These are phyloP conservation scores for Hypsizygus ulmarius DNA, from an alignment of 1,284 basidiomycete genomes.

Conservation along the genomic window DNA sequence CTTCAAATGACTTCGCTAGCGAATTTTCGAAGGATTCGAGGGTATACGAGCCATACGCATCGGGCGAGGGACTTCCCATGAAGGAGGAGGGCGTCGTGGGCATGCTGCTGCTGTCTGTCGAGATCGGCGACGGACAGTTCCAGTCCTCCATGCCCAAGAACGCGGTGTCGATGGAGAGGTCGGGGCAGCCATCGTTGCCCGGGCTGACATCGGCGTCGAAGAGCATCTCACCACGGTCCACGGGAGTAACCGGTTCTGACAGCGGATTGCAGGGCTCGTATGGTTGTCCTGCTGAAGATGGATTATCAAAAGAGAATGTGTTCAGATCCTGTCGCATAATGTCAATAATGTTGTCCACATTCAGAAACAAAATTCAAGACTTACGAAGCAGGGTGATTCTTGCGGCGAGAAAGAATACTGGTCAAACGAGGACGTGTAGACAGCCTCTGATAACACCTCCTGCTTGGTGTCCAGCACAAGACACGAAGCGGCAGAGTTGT, in stretches of 20 bases:
- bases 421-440: slow-evolving; percentile 18
- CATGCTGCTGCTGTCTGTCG: slow-evolving; percentile 29
- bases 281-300: slow-evolving; percentile 18
- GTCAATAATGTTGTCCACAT: slow-evolving; percentile 18
- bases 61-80: slow-evolving; percentile 25
- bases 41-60: slow-evolving; percentile 20
- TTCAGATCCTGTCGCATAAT: slow-evolving; percentile 41
- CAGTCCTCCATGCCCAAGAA: slow-evolving; percentile 30
- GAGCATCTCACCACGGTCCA: slow-evolving; percentile 10
- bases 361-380: slow-evolving; percentile 2
- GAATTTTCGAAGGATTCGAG: slow-evolving; percentile 26
- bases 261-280: slow-evolving; percentile 27
- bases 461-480: slow-evolving; percentile 8
- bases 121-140: slow-evolving; percentile 32
- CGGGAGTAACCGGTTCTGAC: slow-evolving; percentile 15
- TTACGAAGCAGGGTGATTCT: slow-evolving; percentile 19
- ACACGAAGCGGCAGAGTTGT: not conserved
- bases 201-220: slow-evolving; percentile 11
- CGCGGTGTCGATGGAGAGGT: slow-evolving; percentile 30
- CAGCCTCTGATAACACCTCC: slow-evolving; percentile 9
- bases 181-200: slow-evolving; percentile 10
- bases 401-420: slow-evolving; percentile 14
- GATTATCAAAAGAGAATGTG: slow-evolving; percentile 48
- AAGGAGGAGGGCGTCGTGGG: slow-evolving; percentile 30
- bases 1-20: slow-evolving; percentile 24